Conservation (phyloP, 2,329 filamentous ascomycete genomes). For the Colletotrichum chrysophilum region DNA sequence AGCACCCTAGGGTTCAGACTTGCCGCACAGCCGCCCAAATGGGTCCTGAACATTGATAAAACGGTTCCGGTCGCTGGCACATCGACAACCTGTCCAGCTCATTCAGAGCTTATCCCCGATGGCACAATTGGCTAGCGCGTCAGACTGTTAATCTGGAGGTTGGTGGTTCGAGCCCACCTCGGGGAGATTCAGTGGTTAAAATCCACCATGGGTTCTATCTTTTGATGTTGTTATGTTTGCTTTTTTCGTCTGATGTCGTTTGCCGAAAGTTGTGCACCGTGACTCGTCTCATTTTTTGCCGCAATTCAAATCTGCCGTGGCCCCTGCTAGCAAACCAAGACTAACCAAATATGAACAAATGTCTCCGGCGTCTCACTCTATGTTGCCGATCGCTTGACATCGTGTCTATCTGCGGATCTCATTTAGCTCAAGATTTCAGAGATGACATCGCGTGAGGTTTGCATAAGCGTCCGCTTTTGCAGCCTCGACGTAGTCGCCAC, state of each 20-base stretch:
- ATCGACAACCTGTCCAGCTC: background rate
- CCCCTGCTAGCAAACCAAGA: background rate
- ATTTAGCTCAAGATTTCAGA: background rate
- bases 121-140: slow-evolving; percentile 24
- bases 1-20: background rate
- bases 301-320: background rate
- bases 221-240: background rate
- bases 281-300: background rate
- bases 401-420: background rate
- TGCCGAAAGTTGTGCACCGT: background rate
- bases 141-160: slow-evolving; percentile 24
- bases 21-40: background rate
- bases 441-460: background rate
- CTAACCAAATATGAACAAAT: background rate
- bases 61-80: background rate
- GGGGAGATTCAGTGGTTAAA: slow-evolving; percentile 13
- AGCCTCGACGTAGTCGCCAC: background rate
- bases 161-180: slow-evolving; percentile 23
- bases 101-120: slow-evolving; percentile 15
- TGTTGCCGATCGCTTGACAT: background rate
- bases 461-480: background rate
- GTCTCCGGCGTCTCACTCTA: background rate
- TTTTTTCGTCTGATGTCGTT: background rate
- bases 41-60: background rate
- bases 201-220: background rate